These are phyloP conservation scores for Globisporangium cylindrosporum DNA, from an alignment of 352 stramenopile genomes.

Conservation along the genomic window DNA sequence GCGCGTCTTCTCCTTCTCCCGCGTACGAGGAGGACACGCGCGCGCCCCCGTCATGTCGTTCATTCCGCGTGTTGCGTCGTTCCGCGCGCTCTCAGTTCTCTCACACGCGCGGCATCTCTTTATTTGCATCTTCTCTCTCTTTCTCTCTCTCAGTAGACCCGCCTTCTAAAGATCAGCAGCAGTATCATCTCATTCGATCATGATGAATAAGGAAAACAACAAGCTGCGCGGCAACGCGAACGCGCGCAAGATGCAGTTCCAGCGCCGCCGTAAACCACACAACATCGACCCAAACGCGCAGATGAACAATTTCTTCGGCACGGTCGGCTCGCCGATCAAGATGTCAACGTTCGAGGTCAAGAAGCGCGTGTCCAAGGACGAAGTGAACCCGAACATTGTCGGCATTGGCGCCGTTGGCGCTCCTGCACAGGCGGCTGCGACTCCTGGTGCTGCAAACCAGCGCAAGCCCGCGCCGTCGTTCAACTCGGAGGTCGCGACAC, in stretches of 20 bases:
- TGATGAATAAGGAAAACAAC: slow-evolving; percentile 50
- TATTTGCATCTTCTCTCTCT: slow-evolving; percentile 1
- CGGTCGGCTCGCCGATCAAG: slow-evolving; percentile 68
- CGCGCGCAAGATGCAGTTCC: slow-evolving; percentile 46
- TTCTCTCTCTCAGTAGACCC: neutral
- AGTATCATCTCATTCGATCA: neutral
- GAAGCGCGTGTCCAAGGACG: slow-evolving; percentile 19
- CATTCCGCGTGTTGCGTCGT: slow-evolving; percentile 5
- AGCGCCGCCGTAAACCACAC: slow-evolving; percentile 44
- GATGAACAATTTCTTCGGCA: slow-evolving; percentile 67
- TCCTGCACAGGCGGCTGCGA: neutral
- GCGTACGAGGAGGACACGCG: neutral
- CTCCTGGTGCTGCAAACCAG: neutral
- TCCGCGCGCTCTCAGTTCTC: neutral
- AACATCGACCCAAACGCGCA: slow-evolving; percentile 34
- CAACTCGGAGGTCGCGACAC: slow-evolving; percentile 47
- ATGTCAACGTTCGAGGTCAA: slow-evolving; percentile 39
- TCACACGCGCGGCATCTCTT: neutral
- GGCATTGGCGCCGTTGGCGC: slow-evolving; percentile 18
- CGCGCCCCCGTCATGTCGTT: neutral
- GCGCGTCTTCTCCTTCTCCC: neutral
- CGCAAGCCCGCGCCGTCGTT: slow-evolving; percentile 24
- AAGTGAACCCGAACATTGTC: slow-evolving; percentile 17
- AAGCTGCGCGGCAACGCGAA: slow-evolving; percentile 34
- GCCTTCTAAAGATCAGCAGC: neutral